A percentile compares a stretch with the other conserved stretches of the same genome.
These are phyloP conservation scores for Cyamopsis tetragonoloba DNA, from an alignment of 306 rosid species.

Conservation along the genomic window DNA sequence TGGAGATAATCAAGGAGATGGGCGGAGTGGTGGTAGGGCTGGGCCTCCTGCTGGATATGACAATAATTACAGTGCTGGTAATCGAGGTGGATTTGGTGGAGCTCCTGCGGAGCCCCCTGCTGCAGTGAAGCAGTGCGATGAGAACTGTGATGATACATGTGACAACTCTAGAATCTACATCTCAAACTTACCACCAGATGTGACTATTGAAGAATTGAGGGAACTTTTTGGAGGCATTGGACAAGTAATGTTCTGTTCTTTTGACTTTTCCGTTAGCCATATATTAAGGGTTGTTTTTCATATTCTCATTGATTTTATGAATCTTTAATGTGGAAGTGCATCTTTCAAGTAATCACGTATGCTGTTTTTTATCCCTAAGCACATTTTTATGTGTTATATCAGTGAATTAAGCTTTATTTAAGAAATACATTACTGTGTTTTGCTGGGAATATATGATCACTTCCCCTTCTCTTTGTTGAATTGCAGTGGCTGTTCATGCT, in stretches of 20 bases:
- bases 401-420: background rate
- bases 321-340: background rate
- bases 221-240: constrained; percentile 99
- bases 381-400: background rate
- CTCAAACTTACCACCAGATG: constrained; percentile 92
- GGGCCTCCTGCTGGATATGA: constrained; percentile 56
- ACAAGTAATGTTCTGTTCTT: constrained; percentile 61
- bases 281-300: background rate
- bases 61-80: constrained; percentile 51
- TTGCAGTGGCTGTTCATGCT: background rate
- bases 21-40: constrained; percentile 52
- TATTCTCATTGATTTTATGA: background rate
- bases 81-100: constrained; percentile 71
- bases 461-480: background rate
- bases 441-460: background rate
- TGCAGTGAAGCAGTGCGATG: constrained; percentile 91
- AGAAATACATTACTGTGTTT: background rate
- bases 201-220: constrained; percentile 80
- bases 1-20: constrained; percentile 48
- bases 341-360: background rate
- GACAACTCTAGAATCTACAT: constrained; percentile 97
- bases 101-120: constrained; percentile 62
- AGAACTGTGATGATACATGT: constrained; percentile 77
- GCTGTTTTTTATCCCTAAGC: background rate
- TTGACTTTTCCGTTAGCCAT: constrained; percentile 19